Conservation (phyloP, 495 filamentous ascomycete genomes). For the Glonium stellatum region DNA sequence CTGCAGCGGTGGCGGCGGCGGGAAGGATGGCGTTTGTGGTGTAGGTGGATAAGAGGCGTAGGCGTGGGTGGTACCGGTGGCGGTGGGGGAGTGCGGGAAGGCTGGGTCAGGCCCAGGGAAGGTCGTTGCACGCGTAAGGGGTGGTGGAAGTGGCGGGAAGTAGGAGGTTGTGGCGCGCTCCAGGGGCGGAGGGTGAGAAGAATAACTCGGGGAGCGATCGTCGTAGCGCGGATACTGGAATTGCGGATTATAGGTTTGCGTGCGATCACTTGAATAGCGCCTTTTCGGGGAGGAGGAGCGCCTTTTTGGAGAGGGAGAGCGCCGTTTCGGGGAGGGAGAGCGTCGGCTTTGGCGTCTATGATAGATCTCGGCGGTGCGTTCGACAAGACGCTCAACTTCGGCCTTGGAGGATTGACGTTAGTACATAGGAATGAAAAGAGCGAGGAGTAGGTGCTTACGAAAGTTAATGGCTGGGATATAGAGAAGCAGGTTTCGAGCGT, state of each 20-base stretch:
- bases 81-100: background rate
- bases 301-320: background rate
- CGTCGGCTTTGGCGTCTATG: constrained; percentile 18
- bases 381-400: constrained; percentile 23
- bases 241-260: too few species aligned
- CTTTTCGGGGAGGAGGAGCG: background rate
- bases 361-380: constrained; percentile 24
- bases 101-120: background rate
- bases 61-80: background rate
- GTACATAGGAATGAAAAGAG: background rate
- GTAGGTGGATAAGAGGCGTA: background rate
- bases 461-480: constrained; percentile 20
- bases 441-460: background rate
- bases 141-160: background rate
- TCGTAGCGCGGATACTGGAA: too few species aligned
- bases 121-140: background rate
- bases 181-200: constrained; percentile 1
- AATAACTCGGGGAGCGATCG: background rate
- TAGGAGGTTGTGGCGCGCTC: background rate
- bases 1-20: too few species aligned
- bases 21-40: background rate
- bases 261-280: too few species aligned
- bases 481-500: constrained; percentile 23
- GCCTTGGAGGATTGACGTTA: background rate
- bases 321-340: constrained; percentile 2